Percentiles rank a stretch among this genome's conserved stretches.
These are phyloP conservation scores for Cyclanthera cordifolia DNA, from an alignment of 306 rosid genomes.

Conservation along the genomic window DNA sequence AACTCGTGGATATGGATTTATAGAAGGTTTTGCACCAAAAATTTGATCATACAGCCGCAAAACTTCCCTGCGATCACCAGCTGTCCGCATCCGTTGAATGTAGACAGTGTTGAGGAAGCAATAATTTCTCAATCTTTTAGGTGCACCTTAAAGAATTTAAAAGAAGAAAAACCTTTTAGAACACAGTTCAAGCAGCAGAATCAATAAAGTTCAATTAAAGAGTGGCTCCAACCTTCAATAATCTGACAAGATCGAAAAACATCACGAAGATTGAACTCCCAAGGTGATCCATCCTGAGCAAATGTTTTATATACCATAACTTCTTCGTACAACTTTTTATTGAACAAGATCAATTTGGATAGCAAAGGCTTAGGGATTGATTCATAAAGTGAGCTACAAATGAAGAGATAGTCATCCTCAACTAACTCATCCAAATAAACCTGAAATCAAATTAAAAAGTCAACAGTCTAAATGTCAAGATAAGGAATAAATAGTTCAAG, in stretches of 20 bases:
- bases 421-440: conserved; percentile 81
- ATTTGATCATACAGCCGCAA: conserved; percentile 48
- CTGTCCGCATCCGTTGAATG: conserved; percentile 87
- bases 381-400: conserved; percentile 63
- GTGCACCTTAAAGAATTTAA: conserved; percentile 28
- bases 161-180: conserved; percentile 16
- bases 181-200: not conserved
- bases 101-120: conserved; percentile 70
- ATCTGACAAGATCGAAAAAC: conserved; percentile 83
- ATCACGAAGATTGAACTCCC: conserved; percentile 97
- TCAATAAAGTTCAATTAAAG: conserved; percentile 1
- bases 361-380: conserved; percentile 41
- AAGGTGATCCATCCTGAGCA: conserved; percentile 81
- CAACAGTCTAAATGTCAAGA: not conserved
- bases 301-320: conserved; percentile 55
- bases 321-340: conserved; percentile 68
- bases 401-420: conserved; percentile 65
- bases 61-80: conserved; percentile 66
- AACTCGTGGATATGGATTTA: conserved; percentile 73
- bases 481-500: not conserved
- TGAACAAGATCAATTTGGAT: conserved; percentile 51
- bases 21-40: conserved; percentile 39
- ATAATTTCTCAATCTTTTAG: conserved; percentile 27
- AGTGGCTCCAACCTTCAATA: conserved; percentile 43
- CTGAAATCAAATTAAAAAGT: conserved; percentile 34